A percentile compares a stretch with the other conserved stretches of the same genome.
phyloP scores from a whole-genome alignment of 345 rosid species.

The Populus pruinosa region DNA sequence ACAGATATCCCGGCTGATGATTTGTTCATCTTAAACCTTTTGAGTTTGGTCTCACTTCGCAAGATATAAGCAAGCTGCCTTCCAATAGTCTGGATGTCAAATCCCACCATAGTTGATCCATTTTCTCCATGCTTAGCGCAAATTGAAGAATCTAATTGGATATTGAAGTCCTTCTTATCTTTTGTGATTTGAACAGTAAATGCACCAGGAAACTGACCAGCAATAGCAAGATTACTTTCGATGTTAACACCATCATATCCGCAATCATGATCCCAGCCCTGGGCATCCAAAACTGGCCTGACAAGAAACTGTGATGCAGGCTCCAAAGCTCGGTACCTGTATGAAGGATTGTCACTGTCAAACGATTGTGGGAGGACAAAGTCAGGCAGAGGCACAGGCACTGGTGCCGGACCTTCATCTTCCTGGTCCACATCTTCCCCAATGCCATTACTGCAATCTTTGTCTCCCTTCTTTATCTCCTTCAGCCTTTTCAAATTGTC shows the following conservation, averaged over 20 bases:
- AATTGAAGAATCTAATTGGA: slow-evolving; percentile 88
- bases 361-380: slow-evolving; percentile 89
- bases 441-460: slow-evolving; percentile 39
- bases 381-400: slow-evolving; percentile 85
- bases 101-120: slow-evolving; percentile 91
- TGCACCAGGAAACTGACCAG: slow-evolving; percentile 64
- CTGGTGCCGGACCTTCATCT: slow-evolving; percentile 72
- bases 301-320: slow-evolving; percentile 79
- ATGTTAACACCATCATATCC: slow-evolving; percentile 92
- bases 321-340: slow-evolving; percentile 85
- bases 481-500: slow-evolving; percentile 77
- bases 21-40: slow-evolving; percentile 67
- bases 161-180: slow-evolving; percentile 91
- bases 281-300: slow-evolving; percentile 87
- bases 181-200: slow-evolving; percentile 81
- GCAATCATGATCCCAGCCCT: slow-evolving; percentile 99
- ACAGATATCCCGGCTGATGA: slow-evolving; percentile 69
- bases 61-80: slow-evolving; percentile 84
- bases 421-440: slow-evolving; percentile 78
- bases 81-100: slow-evolving; percentile 92
- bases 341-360: slow-evolving; percentile 78
- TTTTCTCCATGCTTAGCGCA: slow-evolving; percentile 73
- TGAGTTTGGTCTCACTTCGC: slow-evolving; percentile 84
- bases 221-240: slow-evolving; percentile 65
- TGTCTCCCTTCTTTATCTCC: slow-evolving; percentile 81